Evolutionary conservation across 2,329 filamentous ascomycete genomes (phyloP), one percentile per base, ranked within the genome.

Genomic region (Fusarium acutatum): DNA sequence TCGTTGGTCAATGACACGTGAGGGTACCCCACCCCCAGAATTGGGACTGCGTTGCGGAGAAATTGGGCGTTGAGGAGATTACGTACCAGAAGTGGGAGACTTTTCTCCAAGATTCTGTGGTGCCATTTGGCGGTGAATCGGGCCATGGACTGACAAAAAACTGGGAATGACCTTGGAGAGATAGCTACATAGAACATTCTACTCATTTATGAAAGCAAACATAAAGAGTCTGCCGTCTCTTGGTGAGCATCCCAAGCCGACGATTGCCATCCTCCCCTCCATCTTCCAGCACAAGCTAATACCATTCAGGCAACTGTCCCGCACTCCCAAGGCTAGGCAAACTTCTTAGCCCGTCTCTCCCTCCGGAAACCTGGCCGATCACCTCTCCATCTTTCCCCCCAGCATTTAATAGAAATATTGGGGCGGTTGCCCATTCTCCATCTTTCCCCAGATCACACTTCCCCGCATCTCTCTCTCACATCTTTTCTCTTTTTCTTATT

Each of bases 71-170:
- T 30, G 47, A 28, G 24, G 37, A 44, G 49, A 66, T 50, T 57
- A 38, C 32, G 43, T 28, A 18, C 40, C 26, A 24, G 24, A 20
- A 34, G n/a, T 40, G 26, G 34, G 18, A 37, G 56, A 63, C 28
- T 9, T n/a, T 68, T 69, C 64, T 49, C 37, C 64, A 69, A 69
- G n/a, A 24, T 56, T 69, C 64, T 56, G 41, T 69, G 20, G 24
- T 38, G 8, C 30, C 20, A 6, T 47, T 7, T 53, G 9, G 22
- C 13, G 24, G 15, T 47, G 15, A 24, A 30, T 7, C 11, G 24
- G 24, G 28, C 17, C 14, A 40, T 40, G 20, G 5, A n/a, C 14
- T 26, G 6, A 14, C 7, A 7, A 3, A 6, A n/a, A 18, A 30
- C 47, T 7, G 20, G 13, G 20, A 28, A 28, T 8, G 10, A 0